Percentiles rank a stretch among this genome's conserved stretches.
Evolutionary conservation across 2,329 filamentous ascomycete genomes (phyloP).

Genomic region (Exophiala spinifera): DNA sequence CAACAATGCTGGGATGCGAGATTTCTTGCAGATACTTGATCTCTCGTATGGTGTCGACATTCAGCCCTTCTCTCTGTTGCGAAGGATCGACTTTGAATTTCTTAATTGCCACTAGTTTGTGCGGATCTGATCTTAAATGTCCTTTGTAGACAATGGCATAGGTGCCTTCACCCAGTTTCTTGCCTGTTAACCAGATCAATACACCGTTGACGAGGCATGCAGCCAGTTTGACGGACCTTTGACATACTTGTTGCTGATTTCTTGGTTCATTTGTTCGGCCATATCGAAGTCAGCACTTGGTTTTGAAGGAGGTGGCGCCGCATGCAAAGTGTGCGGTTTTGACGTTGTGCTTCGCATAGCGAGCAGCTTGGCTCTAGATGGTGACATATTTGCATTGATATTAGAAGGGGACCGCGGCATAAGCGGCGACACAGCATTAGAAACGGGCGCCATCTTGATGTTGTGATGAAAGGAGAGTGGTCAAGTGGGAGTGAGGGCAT

Average conservation of each 20-base stretch:
- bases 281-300: constrained; percentile 40
- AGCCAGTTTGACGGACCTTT: constrained; percentile 58
- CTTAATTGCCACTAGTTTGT: constrained; percentile 68
- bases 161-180: constrained; percentile 91
- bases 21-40: constrained; percentile 94
- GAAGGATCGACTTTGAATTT: constrained; percentile 51
- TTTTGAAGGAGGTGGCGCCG: constrained; percentile 20
- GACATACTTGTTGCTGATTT: constrained; percentile 82
- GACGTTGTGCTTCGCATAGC: constrained; percentile 33
- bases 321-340: constrained; percentile 22
- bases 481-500: no score
- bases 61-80: constrained; percentile 78
- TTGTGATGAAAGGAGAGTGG: not conserved
- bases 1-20: constrained; percentile 92
- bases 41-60: constrained; percentile 91
- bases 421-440: constrained; percentile 45
- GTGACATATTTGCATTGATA: constrained; percentile 34
- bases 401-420: constrained; percentile 38
- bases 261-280: constrained; percentile 76
- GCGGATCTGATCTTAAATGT: constrained; percentile 69
- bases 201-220: not conserved
- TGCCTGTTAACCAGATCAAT: constrained; percentile 52
- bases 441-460: constrained; percentile 15
- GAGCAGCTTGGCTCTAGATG: constrained; percentile 36
- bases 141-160: constrained; percentile 95